Evolutionary conservation across 805 yeast species (phyloP).

Genomic region (Candida andamanensis): DNA sequence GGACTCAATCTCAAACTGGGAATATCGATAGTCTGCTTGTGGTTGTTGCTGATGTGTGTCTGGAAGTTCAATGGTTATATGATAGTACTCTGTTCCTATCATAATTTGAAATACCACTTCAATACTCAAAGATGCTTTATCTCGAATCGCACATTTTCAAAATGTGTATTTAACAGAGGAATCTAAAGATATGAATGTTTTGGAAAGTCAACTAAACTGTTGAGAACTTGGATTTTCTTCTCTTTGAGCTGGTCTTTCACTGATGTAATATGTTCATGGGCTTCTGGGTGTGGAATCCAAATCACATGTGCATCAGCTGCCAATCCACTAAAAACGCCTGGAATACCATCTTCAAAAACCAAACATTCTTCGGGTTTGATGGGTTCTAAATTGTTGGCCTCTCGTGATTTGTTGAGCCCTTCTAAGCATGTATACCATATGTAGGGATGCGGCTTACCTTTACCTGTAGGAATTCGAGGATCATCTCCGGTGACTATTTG

Average conservation of each 20-base stretch:
- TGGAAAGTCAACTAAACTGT: slow-evolving; percentile 45
- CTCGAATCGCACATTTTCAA: not conserved
- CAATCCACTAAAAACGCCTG: slow-evolving; percentile 82
- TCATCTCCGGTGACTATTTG: slow-evolving; percentile 89
- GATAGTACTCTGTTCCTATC: slow-evolving; percentile 39
- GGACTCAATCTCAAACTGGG: slow-evolving; percentile 23
- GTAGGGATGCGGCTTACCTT: slow-evolving; percentile 92
- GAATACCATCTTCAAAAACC: slow-evolving; percentile 92
- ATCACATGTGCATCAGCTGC: slow-evolving; percentile 82
- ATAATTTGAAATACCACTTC: not conserved
- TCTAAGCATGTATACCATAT: slow-evolving; percentile 82
- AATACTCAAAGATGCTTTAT: not conserved
- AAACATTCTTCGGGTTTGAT: slow-evolving; percentile 75
- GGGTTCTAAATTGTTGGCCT: slow-evolving; percentile 31
- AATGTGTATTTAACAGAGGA: not conserved
- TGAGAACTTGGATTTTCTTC: slow-evolving; percentile 46
- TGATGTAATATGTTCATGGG: slow-evolving; percentile 26
- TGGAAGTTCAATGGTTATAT: slow-evolving; percentile 25
- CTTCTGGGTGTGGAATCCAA: slow-evolving; percentile 90
- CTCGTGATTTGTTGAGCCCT: slow-evolving; percentile 55
- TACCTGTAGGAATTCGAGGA: slow-evolving; percentile 70
- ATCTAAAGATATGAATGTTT: slow-evolving; percentile 22
- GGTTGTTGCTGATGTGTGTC: slow-evolving; percentile 3
- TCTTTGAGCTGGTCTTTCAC: slow-evolving; percentile 41
- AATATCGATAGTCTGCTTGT: slow-evolving; percentile 26